These are phyloP conservation scores for Coelastrella sp. DNA, from an alignment of 139 green algal genomes.

Conservation along the genomic window DNA sequence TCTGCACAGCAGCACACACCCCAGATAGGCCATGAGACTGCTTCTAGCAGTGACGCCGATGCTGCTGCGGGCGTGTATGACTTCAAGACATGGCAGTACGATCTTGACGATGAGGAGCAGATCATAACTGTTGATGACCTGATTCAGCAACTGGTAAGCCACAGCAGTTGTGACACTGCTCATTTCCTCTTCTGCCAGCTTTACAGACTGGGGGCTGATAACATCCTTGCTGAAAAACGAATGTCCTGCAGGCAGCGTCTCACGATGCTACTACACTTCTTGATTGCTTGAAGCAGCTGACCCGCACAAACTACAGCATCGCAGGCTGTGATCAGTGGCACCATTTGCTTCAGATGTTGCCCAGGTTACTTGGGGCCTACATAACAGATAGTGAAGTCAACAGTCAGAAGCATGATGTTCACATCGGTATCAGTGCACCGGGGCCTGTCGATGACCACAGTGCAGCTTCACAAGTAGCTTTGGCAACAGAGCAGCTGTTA, in stretches of 20 bases:
- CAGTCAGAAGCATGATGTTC: too few relatives aligned
- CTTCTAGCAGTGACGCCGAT: too few relatives aligned
- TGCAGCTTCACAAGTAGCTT: not conserved
- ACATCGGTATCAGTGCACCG: not conserved
- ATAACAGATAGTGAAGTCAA: too few relatives aligned
- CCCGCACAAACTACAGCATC: not conserved
- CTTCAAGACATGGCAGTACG: not conserved
- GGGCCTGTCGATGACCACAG: not conserved
- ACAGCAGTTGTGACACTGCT: too few relatives aligned
- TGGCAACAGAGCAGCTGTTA: not conserved
- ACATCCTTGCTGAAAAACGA: not conserved
- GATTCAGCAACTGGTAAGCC: not conserved
- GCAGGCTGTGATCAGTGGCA: not conserved
- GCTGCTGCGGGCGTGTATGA: too few relatives aligned
- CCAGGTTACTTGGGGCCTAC: not conserved
- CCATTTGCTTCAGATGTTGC: constrained; percentile 1
- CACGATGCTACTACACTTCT: not conserved
- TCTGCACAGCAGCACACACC: not conserved
- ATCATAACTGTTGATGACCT: not conserved
- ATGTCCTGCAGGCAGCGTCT: not conserved
- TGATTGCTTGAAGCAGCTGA: not conserved
- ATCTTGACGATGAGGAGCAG: not conserved
- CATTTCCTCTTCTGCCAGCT: not conserved
- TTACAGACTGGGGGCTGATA: not conserved
- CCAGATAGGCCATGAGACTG: not conserved